Conservation (phyloP, 1,284 basidiomycete genomes). For the Melampsora abietis-canadensis region DNA sequence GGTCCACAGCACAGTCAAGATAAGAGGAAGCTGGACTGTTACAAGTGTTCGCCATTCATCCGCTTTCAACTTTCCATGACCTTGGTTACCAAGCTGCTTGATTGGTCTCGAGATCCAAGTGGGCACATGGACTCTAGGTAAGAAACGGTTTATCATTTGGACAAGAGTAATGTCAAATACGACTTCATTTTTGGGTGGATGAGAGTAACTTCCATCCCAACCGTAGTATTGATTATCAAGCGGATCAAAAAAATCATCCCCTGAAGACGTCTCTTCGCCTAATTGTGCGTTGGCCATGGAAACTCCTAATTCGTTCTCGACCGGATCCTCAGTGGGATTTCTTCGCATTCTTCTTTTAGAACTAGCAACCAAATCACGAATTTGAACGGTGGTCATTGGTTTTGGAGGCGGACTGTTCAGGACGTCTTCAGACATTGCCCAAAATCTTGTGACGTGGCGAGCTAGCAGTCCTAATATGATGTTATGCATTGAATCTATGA, state of each 20-base stretch:
- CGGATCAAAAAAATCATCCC: too few relatives aligned
- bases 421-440: conserved; percentile 4
- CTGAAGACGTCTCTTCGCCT: too few relatives aligned
- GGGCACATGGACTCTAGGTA: conserved; percentile 5
- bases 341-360: too few relatives aligned
- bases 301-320: too few relatives aligned
- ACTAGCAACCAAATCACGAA: too few relatives aligned
- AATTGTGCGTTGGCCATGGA: too few relatives aligned
- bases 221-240: not conserved
- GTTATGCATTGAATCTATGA: conserved; percentile 31
- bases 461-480: conserved; percentile 12
- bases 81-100: conserved; percentile 17
- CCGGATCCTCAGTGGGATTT: too few relatives aligned
- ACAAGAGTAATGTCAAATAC: not conserved
- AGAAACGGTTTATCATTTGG: not conserved
- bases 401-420: too few relatives aligned
- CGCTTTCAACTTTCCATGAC: conserved; percentile 43
- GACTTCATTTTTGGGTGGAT: not conserved
- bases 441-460: conserved; percentile 15
- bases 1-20: conserved; percentile 16
- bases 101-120: conserved; percentile 20
- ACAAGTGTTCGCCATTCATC: conserved; percentile 42
- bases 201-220: conserved; percentile 10
- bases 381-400: too few relatives aligned
- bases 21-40: conserved; percentile 19